phyloP scores from a whole-genome alignment of 352 stramenopile species.

The Pythium scleroteichum region DNA sequence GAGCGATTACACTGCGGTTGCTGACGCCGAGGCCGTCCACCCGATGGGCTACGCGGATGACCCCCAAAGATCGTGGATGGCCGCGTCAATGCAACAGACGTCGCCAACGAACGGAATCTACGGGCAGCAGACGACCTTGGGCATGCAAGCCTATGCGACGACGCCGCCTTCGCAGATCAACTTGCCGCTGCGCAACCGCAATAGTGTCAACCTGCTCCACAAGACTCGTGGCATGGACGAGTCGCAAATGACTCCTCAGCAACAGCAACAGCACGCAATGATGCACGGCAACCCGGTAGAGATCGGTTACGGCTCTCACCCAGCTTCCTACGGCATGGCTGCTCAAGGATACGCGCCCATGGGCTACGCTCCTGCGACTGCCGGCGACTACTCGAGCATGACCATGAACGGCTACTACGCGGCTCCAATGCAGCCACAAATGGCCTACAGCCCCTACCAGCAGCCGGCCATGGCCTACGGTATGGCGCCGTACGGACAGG shows the following conservation, averaged over 20 bases:
- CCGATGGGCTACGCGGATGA: constrained; percentile 19
- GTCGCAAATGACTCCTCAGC: constrained; percentile 15
- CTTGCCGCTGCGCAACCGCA: constrained; percentile 56
- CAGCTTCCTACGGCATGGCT: constrained; percentile 8
- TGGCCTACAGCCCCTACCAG: constrained; percentile 27
- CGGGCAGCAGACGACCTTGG: constrained; percentile 14
- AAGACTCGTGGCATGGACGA: constrained; percentile 14
- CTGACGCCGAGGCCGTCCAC: constrained; percentile 23
- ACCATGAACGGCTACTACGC: constrained; percentile 31
- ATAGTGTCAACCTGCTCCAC: constrained; percentile 36
- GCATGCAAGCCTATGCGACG: constrained; percentile 7
- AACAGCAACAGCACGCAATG: constrained; percentile 20
- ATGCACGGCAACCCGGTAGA: constrained; percentile 26
- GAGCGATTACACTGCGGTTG: constrained; percentile 21
- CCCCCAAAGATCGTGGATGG: constrained; percentile 4
- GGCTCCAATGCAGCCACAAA: constrained; percentile 14
- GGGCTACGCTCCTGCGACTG: constrained; percentile 18
- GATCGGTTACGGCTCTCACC: constrained; percentile 22
- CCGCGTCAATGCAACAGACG: constrained; percentile 5
- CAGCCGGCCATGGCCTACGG: constrained; percentile 28
- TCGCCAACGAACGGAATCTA: constrained; percentile 2
- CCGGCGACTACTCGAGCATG: constrained; percentile 33
- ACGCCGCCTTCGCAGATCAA: constrained; percentile 50
- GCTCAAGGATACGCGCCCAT: constrained; percentile 23
- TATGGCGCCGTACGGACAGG: constrained; percentile 52